A percentile compares a stretch with the other conserved stretches of the same genome.
These are phyloP conservation scores for Penicillium sp. DNA, from an alignment of 2,329 filamentous ascomycete genomes.

Conservation along the genomic window DNA sequence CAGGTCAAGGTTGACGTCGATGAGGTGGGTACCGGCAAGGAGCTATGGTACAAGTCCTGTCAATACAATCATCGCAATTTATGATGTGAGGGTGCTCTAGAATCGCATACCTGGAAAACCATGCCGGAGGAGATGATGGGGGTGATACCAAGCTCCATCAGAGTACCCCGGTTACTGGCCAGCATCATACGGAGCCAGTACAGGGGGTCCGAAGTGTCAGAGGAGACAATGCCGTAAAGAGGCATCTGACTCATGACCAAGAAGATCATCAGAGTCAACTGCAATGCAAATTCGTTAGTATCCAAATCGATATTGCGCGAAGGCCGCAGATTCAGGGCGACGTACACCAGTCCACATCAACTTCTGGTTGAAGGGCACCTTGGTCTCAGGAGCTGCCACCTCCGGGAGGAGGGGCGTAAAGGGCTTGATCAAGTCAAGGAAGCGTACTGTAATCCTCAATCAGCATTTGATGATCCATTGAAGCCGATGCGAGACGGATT, in stretches of 20 bases:
- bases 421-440: slow-evolving; percentile 99
- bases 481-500: slow-evolving; percentile 13
- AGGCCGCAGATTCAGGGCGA: slow-evolving; percentile 18
- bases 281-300: slow-evolving; percentile 20
- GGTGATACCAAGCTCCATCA: slow-evolving; percentile 96
- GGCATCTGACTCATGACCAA: slow-evolving; percentile 99
- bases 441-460: slow-evolving; percentile 68
- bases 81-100: neutral
- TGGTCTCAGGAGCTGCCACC: slow-evolving; percentile 97
- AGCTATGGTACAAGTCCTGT: slow-evolving; percentile 53
- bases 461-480: slow-evolving; percentile 32
- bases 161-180: slow-evolving; percentile 93
- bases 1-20: slow-evolving; percentile 99
- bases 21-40: slow-evolving; percentile 97
- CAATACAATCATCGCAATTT: slow-evolving; percentile 11
- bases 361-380: slow-evolving; percentile 98
- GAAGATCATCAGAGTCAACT: slow-evolving; percentile 93
- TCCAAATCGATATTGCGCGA: slow-evolving; percentile 11
- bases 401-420: slow-evolving; percentile 99
- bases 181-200: slow-evolving; percentile 99
- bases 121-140: slow-evolving; percentile 99
- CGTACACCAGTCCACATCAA: slow-evolving; percentile 83
- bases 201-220: slow-evolving; percentile 94
- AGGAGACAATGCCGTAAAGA: slow-evolving; percentile 97
- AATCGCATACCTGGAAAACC: slow-evolving; percentile 78